Base-by-base conservation (phyloP, 2,329 filamentous ascomycete genomes). In the Neofusicoccum parvum region DNA sequence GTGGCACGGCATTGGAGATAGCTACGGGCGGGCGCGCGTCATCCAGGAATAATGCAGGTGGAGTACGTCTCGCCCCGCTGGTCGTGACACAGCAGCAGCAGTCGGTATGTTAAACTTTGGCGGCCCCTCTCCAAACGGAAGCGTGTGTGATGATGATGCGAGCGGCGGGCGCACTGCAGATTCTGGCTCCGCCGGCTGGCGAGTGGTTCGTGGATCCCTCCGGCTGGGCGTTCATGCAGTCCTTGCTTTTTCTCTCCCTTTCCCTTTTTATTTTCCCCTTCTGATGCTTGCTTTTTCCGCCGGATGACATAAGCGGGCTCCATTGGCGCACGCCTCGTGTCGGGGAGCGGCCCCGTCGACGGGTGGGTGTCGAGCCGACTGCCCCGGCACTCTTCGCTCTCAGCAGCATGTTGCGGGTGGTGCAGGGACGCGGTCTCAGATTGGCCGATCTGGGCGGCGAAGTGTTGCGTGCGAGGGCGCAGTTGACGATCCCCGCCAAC, bases 401-500 rank as follows among this genome's bases (percentile, higher is more conserved):
- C 2, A 20, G 34, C 5, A 3, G 48, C 48, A 34, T 10, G 56
- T 23, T 37, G 56, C 32, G 20, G 27, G 3, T 15, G 41, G 14
- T 48, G 43, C 41, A 48, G 56, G 56, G 41, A 15, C 4, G 14
- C 14, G 2, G 56, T 20, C 20, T 20, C 20, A 20, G 56, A 34
- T 58, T 48, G 27, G 56, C 12, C 41, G 56, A 60, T 60, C 56
- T 43, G 43, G 15, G n/a, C 27, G 15, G 7, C 23, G 56, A 48
- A 48, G 41, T 32, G 27, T 4, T 32, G 27, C 27, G 27, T 32
- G 27, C n/a, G 39, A 46, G 14, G 41, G 39, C 43, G 54, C 54
- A 58, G 54, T 20, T 37, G 56, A 37, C 48, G 56, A 60, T 60
- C 56, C 56, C 37, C 56, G 43, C 43, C 56, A 60, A 48, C 41